A percentile compares a stretch with the other conserved stretches of the same genome.
These are phyloP conservation scores for Cercophora newfieldiana DNA, from an alignment of 495 filamentous ascomycete species.

Conservation along the genomic window DNA sequence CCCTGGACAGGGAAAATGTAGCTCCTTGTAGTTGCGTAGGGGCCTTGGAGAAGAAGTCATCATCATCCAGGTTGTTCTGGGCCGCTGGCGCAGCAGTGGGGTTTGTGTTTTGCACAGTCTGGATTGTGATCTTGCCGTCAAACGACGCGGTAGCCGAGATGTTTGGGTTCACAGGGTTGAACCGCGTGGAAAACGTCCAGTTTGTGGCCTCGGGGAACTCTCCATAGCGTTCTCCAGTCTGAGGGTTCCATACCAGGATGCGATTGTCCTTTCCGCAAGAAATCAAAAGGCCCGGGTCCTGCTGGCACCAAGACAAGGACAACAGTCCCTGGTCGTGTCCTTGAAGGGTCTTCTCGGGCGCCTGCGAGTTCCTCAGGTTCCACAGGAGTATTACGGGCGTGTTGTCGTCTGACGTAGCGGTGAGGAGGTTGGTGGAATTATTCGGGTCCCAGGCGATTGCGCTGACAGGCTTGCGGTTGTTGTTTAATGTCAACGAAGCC, in stretches of 20 bases:
- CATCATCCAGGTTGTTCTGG: constrained; percentile 69
- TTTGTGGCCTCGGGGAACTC: constrained; percentile 97
- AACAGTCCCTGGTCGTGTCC: constrained; percentile 92
- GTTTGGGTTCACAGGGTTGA: constrained; percentile 89
- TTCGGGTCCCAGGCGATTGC: constrained; percentile 96
- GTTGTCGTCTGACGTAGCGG: constrained; percentile 87
- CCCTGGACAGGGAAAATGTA: constrained; percentile 79
- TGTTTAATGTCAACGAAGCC: constrained; percentile 92
- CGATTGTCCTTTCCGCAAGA: constrained; percentile 97
- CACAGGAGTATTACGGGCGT: constrained; percentile 87
- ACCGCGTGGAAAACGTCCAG: constrained; percentile 95
- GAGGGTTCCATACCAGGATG: constrained; percentile 94
- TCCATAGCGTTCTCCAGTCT: constrained; percentile 79
- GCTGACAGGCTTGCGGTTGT: constrained; percentile 91
- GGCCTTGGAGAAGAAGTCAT: constrained; percentile 95
- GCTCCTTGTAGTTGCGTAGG: constrained; percentile 87
- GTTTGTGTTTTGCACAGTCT: constrained; percentile 88
- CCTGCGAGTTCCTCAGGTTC: constrained; percentile 95
- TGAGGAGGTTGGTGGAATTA: constrained; percentile 89
- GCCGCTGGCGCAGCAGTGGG: constrained; percentile 58
- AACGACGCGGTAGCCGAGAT: constrained; percentile 94
- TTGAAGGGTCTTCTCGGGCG: constrained; percentile 81
- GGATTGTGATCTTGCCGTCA: constrained; percentile 89
- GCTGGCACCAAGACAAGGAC: constrained; percentile 92
- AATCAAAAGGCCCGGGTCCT: constrained; percentile 86